Evolutionary conservation across 176 grass and related monocot species (phyloP).

Genomic region (Poa pratensis): DNA sequence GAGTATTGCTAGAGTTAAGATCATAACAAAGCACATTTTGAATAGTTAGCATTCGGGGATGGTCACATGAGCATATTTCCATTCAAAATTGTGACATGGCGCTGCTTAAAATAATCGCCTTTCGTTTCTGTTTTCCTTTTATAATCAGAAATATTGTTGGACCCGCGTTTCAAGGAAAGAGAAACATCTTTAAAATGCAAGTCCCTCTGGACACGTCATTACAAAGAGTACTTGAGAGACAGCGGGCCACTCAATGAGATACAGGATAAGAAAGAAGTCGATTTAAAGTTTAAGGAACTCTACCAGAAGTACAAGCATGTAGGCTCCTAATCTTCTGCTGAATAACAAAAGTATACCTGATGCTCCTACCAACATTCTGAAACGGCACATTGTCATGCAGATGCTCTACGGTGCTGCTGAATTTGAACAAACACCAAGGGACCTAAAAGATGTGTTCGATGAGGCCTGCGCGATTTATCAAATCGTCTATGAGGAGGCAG

Average conservation of each 20-base stretch:
- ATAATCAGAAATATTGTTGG: conserved; percentile 51
- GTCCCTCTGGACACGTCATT: conserved; percentile 15
- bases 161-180: conserved; percentile 44
- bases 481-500: conserved; percentile 41
- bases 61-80: background rate
- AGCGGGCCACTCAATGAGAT: conserved; percentile 6
- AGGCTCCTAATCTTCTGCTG: background rate
- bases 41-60: background rate
- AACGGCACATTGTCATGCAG: conserved; percentile 23
- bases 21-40: background rate
- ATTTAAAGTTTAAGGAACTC: conserved; percentile 39
- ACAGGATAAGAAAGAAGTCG: conserved; percentile 11
- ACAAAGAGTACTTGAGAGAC: conserved; percentile 42
- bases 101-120: background rate
- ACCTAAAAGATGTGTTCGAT: conserved; percentile 12
- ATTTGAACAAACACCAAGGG: conserved; percentile 47
- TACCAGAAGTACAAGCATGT: conserved; percentile 64
- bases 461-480: conserved; percentile 62
- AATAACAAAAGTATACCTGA: background rate
- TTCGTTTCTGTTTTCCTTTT: background rate
- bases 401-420: conserved; percentile 51
- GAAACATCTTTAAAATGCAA: conserved; percentile 9
- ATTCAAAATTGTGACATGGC: background rate
- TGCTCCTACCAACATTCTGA: background rate
- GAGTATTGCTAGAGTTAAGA: background rate